phyloP scores from a whole-genome alignment of 2,329 filamentous ascomycete genomes.

The Pyrenochaeta sp. region DNA sequence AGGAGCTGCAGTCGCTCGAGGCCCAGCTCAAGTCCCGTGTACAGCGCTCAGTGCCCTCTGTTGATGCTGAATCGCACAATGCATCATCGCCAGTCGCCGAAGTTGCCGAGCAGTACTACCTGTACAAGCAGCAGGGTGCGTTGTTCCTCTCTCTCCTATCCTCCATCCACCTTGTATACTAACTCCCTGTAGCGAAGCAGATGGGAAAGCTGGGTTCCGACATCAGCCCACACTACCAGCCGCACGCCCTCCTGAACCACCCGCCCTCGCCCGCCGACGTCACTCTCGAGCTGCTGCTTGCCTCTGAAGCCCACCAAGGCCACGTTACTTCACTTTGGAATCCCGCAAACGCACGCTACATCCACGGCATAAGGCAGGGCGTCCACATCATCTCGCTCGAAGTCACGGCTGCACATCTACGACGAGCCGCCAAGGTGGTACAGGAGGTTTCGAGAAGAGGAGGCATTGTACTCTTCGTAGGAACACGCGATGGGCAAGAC shows the following conservation, averaged over 20 bases:
- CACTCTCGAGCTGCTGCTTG: conserved; percentile 82
- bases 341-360: conserved; percentile 91
- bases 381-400: conserved; percentile 95
- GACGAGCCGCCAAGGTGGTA: conserved; percentile 92
- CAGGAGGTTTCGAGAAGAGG: conserved; percentile 83
- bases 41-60: conserved; percentile 22
- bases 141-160: conserved; percentile 1
- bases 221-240: conserved; percentile 66
- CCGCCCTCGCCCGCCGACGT: conserved; percentile 82
- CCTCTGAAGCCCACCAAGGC: conserved; percentile 67
- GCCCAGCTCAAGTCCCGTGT: neutral
- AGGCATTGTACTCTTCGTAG: conserved; percentile 89
- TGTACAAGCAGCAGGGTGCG: conserved; percentile 53
- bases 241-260: conserved; percentile 71
- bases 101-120: conserved; percentile 53
- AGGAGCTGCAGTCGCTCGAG: conserved; percentile 28
- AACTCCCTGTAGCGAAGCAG: conserved; percentile 41
- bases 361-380: conserved; percentile 86
- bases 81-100: conserved; percentile 20
- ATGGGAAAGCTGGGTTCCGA: conserved; percentile 50
- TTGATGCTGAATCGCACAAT: conserved; percentile 30
- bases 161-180: conserved; percentile 3
- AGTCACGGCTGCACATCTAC: conserved; percentile 84
- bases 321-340: conserved; percentile 94
- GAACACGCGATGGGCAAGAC: conserved; percentile 83